These are phyloP conservation scores for Chalaropsis thielavioides DNA, from an alignment of 2,329 filamentous ascomycete genomes.

Conservation along the genomic window DNA sequence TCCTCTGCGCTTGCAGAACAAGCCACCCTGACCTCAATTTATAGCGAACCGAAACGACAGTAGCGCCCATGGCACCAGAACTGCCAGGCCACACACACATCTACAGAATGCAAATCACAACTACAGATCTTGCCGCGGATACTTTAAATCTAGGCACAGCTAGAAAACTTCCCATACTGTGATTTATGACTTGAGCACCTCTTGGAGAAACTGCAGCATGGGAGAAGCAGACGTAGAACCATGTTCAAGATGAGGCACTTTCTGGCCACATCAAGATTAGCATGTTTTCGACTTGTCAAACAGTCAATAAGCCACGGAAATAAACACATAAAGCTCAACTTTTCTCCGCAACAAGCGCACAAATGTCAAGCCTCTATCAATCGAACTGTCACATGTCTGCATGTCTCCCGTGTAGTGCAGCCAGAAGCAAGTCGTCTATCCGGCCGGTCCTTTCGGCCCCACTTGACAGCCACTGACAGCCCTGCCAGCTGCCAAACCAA, in stretches of 20 bases:
- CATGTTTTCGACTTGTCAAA: neutral
- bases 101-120: constrained; percentile 7
- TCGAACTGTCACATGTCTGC: neutral
- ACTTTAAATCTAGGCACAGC: neutral
- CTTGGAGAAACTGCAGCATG: neutral
- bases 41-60: constrained; percentile 6
- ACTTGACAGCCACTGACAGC: neutral
- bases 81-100: constrained; percentile 1
- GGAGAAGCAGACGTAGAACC: constrained; percentile 16
- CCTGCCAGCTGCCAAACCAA: constrained; percentile 7
- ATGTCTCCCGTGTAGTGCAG: neutral
- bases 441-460: neutral
- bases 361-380: too few relatives aligned
- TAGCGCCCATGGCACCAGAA: constrained; percentile 5
- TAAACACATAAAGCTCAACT: neutral
- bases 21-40: neutral
- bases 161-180: neutral
- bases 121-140: neutral
- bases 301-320: neutral
- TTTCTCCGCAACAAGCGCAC: neutral
- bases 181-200: neutral
- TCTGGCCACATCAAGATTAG: neutral
- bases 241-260: neutral
- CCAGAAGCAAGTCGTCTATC: neutral
- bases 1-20: neutral